Conservation (phyloP, 345 rosid species). For the Eucalyptus melliodora region DNA sequence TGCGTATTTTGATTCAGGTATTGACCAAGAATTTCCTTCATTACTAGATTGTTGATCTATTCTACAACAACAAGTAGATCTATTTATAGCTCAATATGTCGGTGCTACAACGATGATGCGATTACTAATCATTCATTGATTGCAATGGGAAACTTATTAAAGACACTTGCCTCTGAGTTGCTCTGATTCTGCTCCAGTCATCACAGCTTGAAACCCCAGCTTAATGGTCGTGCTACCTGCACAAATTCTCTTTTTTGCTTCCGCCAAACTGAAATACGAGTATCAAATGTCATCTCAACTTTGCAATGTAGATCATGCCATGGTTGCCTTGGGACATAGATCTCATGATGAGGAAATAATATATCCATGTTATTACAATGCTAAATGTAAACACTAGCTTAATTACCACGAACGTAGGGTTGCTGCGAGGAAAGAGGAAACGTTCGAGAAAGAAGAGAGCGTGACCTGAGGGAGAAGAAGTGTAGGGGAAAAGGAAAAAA, state of each 20-base stretch:
- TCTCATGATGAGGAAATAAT: not conserved
- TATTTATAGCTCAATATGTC: not conserved
- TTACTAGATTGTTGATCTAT: not conserved
- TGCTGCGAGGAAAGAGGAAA: not conserved
- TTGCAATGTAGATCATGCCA: too few species aligned
- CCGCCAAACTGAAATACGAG: not conserved
- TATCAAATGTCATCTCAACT: not conserved
- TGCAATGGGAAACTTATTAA: not conserved
- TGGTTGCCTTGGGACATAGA: conserved; percentile 39
- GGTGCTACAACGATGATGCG: not conserved
- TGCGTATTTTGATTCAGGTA: not conserved
- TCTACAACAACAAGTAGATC: rapidly evolving
- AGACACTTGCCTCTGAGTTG: not conserved
- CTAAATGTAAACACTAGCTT: not conserved
- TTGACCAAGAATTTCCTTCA: not conserved
- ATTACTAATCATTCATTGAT: not conserved
- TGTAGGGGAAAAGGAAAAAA: too few species aligned
- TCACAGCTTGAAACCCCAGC: too few species aligned
- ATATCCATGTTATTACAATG: not conserved
- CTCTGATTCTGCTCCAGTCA: not conserved
- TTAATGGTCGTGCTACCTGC: too few species aligned
- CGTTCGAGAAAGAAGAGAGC: too few species aligned
- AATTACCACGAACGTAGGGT: conserved; percentile 26
- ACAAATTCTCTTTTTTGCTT: not conserved
- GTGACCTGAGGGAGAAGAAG: too few species aligned